Percentiles rank a stretch among this genome's conserved stretches.
These are phyloP conservation scores for Pleoardoris graminearum DNA, from an alignment of 2,329 filamentous ascomycete genomes.

Conservation along the genomic window DNA sequence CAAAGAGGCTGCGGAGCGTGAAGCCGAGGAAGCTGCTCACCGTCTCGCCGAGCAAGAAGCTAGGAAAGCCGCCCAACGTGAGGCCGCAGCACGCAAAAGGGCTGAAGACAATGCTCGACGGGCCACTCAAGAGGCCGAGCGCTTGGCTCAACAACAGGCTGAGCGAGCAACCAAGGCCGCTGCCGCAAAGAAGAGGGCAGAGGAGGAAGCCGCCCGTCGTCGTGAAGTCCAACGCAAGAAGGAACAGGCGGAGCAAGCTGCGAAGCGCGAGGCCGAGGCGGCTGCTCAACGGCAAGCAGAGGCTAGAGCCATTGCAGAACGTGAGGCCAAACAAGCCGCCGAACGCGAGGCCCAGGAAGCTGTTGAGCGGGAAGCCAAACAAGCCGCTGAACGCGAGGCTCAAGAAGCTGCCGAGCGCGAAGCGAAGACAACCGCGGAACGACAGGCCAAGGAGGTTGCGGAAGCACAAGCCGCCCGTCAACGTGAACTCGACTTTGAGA, in stretches of 20 bases:
- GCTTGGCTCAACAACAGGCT: neutral
- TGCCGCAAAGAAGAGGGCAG: neutral
- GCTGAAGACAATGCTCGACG: neutral
- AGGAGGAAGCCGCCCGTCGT: neutral
- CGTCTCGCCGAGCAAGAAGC: neutral
- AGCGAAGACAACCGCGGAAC: neutral
- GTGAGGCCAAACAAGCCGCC: neutral
- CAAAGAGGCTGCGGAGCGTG: neutral
- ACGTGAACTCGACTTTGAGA: no score
- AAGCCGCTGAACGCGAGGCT: neutral
- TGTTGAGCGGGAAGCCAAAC: neutral
- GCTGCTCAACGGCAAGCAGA: neutral
- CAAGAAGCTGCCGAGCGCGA: no score
- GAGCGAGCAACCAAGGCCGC: neutral
- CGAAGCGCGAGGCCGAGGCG: neutral
- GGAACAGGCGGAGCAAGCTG: neutral
- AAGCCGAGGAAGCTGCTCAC: neutral
- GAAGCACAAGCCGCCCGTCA: no score
- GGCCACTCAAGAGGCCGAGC: neutral
- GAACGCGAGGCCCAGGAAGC: neutral
- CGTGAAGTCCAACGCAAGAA: neutral
- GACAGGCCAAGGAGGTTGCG: neutral
- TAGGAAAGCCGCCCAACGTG: neutral
- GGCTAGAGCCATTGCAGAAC: neutral
- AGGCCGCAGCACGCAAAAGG: neutral